Conservation (phyloP, 2,329 filamentous ascomycete genomes). For the Hymenoscyphus fructigenus region DNA sequence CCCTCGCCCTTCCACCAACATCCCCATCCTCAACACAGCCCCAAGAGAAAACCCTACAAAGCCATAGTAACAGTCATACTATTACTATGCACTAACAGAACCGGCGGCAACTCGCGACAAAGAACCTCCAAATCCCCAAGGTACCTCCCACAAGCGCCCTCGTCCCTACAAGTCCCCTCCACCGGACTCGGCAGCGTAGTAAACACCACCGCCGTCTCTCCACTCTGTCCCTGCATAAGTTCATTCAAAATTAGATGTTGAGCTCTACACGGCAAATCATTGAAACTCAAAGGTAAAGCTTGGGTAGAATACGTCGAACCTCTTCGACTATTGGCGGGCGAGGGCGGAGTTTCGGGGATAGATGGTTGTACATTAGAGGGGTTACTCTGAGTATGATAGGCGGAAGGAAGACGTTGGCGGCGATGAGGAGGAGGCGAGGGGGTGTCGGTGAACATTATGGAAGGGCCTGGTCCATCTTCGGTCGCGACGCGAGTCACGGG, state of each 20-base stretch:
- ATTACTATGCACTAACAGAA: constrained; percentile 79
- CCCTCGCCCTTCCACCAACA: neutral
- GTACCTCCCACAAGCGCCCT: constrained; percentile 70
- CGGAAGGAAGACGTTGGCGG: constrained; percentile 29
- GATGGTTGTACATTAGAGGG: too few relatives aligned
- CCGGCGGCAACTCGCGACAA: constrained; percentile 73
- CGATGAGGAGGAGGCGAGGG: constrained; percentile 31
- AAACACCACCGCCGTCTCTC: constrained; percentile 73
- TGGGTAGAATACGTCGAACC: constrained; percentile 60
- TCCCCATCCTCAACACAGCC: neutral
- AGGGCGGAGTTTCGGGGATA: too few relatives aligned
- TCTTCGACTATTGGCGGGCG: too few relatives aligned
- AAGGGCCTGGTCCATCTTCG: constrained; percentile 65
- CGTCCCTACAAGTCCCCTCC: constrained; percentile 71
- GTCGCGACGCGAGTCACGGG: constrained; percentile 66
- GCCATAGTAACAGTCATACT: constrained; percentile 86
- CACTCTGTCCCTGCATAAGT: constrained; percentile 68
- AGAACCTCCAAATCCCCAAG: constrained; percentile 76
- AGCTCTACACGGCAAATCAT: constrained; percentile 79
- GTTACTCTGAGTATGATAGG: constrained; percentile 22
- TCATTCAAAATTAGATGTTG: constrained; percentile 88
- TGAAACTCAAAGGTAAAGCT: constrained; percentile 73
- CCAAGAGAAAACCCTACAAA: constrained; percentile 45
- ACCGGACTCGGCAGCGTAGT: constrained; percentile 80
- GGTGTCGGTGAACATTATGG: constrained; percentile 70